Evolutionary conservation across 2,329 filamentous ascomycete species (phyloP), one percentile per base, ranked within the genome.

Genomic region (Fusarium staphyleae): DNA sequence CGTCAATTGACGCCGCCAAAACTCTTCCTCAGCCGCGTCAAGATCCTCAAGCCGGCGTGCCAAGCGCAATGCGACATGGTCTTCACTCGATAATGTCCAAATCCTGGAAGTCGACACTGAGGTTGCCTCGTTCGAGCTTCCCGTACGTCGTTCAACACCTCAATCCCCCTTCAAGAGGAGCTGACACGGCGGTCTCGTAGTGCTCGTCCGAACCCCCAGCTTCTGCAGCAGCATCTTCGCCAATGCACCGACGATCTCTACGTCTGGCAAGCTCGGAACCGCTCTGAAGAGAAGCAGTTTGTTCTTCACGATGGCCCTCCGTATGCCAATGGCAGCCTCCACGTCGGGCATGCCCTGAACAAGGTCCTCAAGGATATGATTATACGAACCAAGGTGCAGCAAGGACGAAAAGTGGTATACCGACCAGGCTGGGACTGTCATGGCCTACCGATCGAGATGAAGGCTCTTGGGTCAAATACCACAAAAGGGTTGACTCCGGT

Each of bases 371-470:
- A 99, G 78, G 95, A 99, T 74, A 90, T 98, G 68, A 90, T 96
- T 57, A 81, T 92, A 65, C 85, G 95, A 33, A 86, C 88, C 56
- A 87, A 96, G 75, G 78, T 98, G 55, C 86, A 90, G 55, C 83
- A 88, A 69, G 95, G 81, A 65, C 66, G 65, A 67, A 81, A 85
- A 57, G 87, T 98, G 28, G 81, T 86, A 32, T 99, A 96, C 69
- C 81, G 92, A 13, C 95, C 95, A 2, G 93, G 95, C 37, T 99
- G 95, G 95, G 96, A 99, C 72, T 99, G 95, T 63, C 95, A 99
- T 78, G 95, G 95, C 0, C 81, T 99, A 41, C 95, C 95, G 1
- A 99, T 99, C 69, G 95, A 99, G 79, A 82, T 98, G 66, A 99
- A 98, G 75, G 95, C 93, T 18, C 81, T 99, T 13, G 89, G 89